A percentile compares a stretch with the other conserved stretches of the same genome.
Evolutionary conservation across 441 rosid species (phyloP).

Genomic region (Erodium texanum): DNA sequence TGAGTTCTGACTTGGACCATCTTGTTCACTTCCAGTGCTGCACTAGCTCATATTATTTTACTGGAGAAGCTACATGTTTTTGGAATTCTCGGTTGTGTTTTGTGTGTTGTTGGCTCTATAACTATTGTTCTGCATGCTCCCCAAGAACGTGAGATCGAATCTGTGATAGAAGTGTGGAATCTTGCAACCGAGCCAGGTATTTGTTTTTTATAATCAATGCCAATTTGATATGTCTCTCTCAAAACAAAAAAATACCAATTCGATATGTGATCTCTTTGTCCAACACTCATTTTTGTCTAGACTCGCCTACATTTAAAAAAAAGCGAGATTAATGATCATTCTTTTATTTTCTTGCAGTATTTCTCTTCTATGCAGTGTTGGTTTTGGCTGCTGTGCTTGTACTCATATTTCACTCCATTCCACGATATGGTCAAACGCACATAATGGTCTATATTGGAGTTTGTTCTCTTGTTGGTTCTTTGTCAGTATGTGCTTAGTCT

Average conservation of each 20-base stretch:
- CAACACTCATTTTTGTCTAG: no score
- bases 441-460: constrained; percentile 43
- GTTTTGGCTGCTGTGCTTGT: constrained; percentile 36
- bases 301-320: no score
- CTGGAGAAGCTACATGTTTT: constrained; percentile 36
- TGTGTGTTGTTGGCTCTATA: constrained; percentile 50
- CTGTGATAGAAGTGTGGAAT: constrained; percentile 44
- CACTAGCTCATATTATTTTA: constrained; percentile 36
- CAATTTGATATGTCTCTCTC: no score
- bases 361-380: constrained; percentile 40
- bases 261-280: no score
- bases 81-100: constrained; percentile 45
- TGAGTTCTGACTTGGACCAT: constrained; percentile 9
- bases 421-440: constrained; percentile 44
- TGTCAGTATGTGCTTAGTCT: constrained; percentile 30
- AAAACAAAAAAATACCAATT: no score
- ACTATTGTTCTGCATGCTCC: constrained; percentile 52
- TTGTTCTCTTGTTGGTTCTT: constrained; percentile 45
- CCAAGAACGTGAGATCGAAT: constrained; percentile 39
- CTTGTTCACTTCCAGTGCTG: constrained; percentile 33
- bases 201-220: neutral
- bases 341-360: constrained; percentile 26
- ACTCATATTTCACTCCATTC: constrained; percentile 34
- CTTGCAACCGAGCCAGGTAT: constrained; percentile 51
- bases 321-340: neutral